Evolutionary conservation across 768 basidiomycete genomes (phyloP), one percentile per base, ranked within the genome.

Genomic region (Punctularia strigosozonata): DNA sequence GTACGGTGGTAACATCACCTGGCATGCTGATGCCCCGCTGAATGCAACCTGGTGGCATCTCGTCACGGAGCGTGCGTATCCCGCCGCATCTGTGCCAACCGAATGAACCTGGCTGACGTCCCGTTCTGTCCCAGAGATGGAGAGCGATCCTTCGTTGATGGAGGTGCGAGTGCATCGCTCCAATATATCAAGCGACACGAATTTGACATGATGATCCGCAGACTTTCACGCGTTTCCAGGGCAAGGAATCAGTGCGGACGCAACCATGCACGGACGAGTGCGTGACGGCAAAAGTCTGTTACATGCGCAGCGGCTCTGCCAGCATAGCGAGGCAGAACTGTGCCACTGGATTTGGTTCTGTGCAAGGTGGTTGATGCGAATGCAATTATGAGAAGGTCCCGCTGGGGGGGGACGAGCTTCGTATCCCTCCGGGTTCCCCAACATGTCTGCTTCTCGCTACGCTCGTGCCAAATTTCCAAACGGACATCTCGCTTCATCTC

Each of bases 11-110:
- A 71, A 57, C 38, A 68, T 79, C 37, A 55, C 65, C 24, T 86
- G 83, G 83, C 61, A 65, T 20, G 52, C 59, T 3, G 62, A 65
- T 39, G 81, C 81, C 50, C 83, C 83, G 1, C 56, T 87, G 44
- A 86, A 86, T 43, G 80, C 80, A 5, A 85, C 84, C 7, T 86
- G 79, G 77, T 86, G 83, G 83, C 83, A 85, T 48, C 69, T 56
- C 33, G 79, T 86, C 30, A 85, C 83, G 7, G 80, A 84, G 58
- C 69, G 80, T 77, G 40, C 45, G 66, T 59, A n/a, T 4, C 12
- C 15, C 24, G 42, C 20, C 12, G 6, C 25, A 19, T 19, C 20
- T 33, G 20, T 14, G 10, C 24, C 26, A 37, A 3, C 25, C 26
- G 18, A 36, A 40, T 21, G 18, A 23, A 31, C 10, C 14, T n/a